Base-by-base conservation (phyloP, 1,139 yeast species). In the Dujonia santamariae region DNA sequence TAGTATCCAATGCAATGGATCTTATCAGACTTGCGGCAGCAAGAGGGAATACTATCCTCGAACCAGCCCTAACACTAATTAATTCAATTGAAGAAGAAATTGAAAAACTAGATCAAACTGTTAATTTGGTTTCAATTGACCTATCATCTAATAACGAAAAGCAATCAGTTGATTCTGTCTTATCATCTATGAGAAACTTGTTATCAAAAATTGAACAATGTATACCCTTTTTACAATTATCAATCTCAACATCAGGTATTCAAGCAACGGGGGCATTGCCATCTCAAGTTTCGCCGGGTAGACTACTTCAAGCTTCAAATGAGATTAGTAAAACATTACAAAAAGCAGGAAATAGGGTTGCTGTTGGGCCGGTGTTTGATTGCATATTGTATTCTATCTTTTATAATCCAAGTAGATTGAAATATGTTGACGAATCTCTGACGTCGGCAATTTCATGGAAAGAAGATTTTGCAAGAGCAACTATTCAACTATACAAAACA, bases 191-290 rank as follows among this genome's bases (percentile, higher is more conserved):
- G 61, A 54, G 60, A 26, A 63, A 56, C 14, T 56, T 85, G 26
- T 48, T 80, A 19, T 49, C 44, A 1, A 67, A 78, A 32, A 80
- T 85, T 21, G 85, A 82, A 42, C 84, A 79, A 34, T 72, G 85
- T 0, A 77, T 85, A 18, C 95, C 95, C 0, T 61, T 84, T 24
- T 69, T 85, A 14, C 80, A 78, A 40, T 61, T 85, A 11, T 77
- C 90, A 0, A 56, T 85, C 28, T 72, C 82, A 1, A 80, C 94
- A 0, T 77, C 84, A 14, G 92, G 92, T 0, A 82, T 84, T 3
- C 79, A 74, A 41, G 53, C 82, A 34, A 69, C 70, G 31, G 70
- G 79, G 0, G 59, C 72, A 1, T 51, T 79, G 28, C 72, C 83
- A 1, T 66, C 67, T 28, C 60, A 67, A 12, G 70, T 80, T 6